Evolutionary conservation across 169 alveolate genomes (phyloP), one percentile per base, ranked within the genome.

Genomic region (Plasmodium coatneyi): DNA sequence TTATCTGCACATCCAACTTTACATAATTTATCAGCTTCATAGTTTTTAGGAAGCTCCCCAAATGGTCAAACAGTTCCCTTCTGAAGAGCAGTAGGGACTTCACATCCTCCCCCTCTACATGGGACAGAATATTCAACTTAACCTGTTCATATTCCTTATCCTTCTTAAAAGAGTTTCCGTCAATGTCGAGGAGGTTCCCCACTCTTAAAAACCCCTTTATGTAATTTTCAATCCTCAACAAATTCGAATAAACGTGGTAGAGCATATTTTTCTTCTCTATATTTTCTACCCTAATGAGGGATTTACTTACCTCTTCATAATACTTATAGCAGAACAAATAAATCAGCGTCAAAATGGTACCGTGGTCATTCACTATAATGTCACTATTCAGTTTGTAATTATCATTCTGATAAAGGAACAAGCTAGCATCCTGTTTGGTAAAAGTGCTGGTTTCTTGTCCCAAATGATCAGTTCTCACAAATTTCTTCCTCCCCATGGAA

Each of bases 21-120:
- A 91, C 74, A 41, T 71, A 82, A 91, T 91, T 91, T 71, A 91
- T 91, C 71, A 91, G 74, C 72, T 82, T 91, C 95, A 91, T 70
- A n/a, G 71, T 81, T 80, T 91, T 91, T 43, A 81, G 36, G 36
- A 91, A 81, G 34, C 52, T 91, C 14, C 74, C 74, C 78, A 91
- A 39, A 52, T 71, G 34, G 16, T 71, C 72, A n/a, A 34, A 80
- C 49, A 91, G 39, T 71, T 91, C 95, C 41, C 32, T 76, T 32
- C 79, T 46, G 32, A 91, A 71, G 25, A 80, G 74, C 14, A 71
- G 81, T 36, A 91, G 39, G 32, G 82, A 91, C 28, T 9, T 30
- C 84, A 71, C 30, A 30, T 60, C 76, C 25, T 80, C 52, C 74
- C 72, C 52, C 34, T 71, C 78, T 12, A 36, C 34, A 25, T 90